Evolutionary conservation across 1,284 basidiomycete genomes (phyloP), one percentile per base, ranked within the genome.

Genomic region (Malassezia vespertilionis): DNA sequence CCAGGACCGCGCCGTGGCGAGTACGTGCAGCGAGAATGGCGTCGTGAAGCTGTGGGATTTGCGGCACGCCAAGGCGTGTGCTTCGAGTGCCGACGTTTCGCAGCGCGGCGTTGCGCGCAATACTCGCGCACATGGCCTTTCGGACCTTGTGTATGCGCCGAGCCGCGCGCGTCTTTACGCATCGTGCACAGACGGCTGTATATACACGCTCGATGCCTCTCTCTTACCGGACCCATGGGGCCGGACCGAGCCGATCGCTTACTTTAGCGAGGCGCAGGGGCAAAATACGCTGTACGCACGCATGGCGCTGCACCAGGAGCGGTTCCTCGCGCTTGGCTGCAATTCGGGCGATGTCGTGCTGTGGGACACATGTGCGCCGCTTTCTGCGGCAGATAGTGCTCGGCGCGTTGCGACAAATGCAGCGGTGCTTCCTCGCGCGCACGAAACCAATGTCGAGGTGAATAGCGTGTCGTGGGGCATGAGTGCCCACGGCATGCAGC

Each of bases 11-110:
- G 36, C 52, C 37, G 42, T 69, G n/a, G 56, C 57, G 38, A 63
- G 54, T 21, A 54, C 55, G 1, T 56, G 62, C 8, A 65, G 62
- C 15, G 57, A 53, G 5, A 62, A 68, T 18, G 63, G 51, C 18
- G 53, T 57, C 27, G 46, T 69, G 48, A 64, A 66, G 34, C 46
- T 61, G 22, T 69, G 67, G 67, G 67, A 69, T 26, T 54, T 61
- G 41, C 60, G 65, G 40, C 28, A 33, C 20, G n/a, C 12, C 27
- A 24, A 1, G 22, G 21, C 21, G 23, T 20, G 21, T 17, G 21
- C 30, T 11, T 12, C 5, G 24, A 60, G 51, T 3, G 41, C 49
- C 1, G 58, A 60, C 27, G 18, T 56, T 3, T 60, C 60, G 12
- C 18, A n/a, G n/a, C n/a, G 50, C 8, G 45, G 48, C n/a, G 15